These are phyloP conservation scores for Hagleromyces aurorensis DNA, from an alignment of 805 yeast genomes.

Conservation along the genomic window DNA sequence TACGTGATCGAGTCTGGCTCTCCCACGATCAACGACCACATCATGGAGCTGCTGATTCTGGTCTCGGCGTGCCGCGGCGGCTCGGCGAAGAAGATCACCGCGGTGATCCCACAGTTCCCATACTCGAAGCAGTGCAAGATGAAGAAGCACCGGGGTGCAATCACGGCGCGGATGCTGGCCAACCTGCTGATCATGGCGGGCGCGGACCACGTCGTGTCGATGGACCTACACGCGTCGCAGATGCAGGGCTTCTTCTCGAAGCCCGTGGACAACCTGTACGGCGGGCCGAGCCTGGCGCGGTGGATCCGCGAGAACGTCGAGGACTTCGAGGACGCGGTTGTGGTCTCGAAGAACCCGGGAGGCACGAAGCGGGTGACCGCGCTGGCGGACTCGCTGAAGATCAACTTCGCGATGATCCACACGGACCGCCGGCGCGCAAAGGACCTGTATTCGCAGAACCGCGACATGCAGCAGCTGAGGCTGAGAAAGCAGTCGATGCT, in stretches of 20 bases:
- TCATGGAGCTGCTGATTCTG: slow-evolving; percentile 90
- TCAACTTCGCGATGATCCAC: slow-evolving; percentile 97
- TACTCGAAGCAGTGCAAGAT: slow-evolving; percentile 95
- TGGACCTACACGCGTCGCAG: slow-evolving; percentile 94
- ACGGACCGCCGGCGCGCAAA: slow-evolving; percentile 91
- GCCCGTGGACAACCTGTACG: slow-evolving; percentile 94
- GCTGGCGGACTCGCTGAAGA: slow-evolving; percentile 90
- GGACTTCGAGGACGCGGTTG: slow-evolving; percentile 82
- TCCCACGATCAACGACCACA: slow-evolving; percentile 80
- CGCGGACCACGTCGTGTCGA: slow-evolving; percentile 95
- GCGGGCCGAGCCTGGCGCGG: slow-evolving; percentile 91
- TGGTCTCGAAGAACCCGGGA: slow-evolving; percentile 98
- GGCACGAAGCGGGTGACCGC: slow-evolving; percentile 98
- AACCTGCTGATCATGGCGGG: slow-evolving; percentile 95
- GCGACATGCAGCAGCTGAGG: slow-evolving; percentile 30
- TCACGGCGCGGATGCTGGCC: slow-evolving; percentile 97
- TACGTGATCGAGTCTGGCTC: slow-evolving; percentile 89
- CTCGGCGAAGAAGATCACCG: slow-evolving; percentile 92
- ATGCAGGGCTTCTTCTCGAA: slow-evolving; percentile 98
- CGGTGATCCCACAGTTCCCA: slow-evolving; percentile 96
- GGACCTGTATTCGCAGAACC: slow-evolving; percentile 43
- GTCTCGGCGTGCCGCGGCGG: slow-evolving; percentile 97
- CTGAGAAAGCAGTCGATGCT: slow-evolving; percentile 42
- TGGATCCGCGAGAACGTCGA: slow-evolving; percentile 91
- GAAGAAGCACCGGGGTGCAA: slow-evolving; percentile 98